Evolutionary conservation across 106 monocot genomes (phyloP), one percentile per base, ranked within the genome.

Genomic region (Amphibolis antarctica): DNA sequence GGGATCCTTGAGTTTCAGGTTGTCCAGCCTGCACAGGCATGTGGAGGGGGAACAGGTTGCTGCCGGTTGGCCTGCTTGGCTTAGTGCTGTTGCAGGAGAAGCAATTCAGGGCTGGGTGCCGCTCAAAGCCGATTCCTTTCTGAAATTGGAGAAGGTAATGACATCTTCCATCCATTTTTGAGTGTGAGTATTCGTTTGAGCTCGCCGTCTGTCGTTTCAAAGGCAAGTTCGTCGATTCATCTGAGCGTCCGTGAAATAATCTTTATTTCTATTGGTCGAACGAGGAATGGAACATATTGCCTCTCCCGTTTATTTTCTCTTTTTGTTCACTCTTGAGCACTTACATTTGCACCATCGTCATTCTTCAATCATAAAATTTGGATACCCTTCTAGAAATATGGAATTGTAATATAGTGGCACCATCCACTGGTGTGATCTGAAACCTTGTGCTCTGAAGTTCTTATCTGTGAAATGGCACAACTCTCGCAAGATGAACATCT

Each of bases 71-170:
- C 92, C 92, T 24, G 49, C 62, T 18, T 92, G 92, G 92, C 84
- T 92, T 24, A 78, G 71, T 45, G 52, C 78, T 12, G 88, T 85
- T 44, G 85, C 92, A 12, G 76, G 78, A 12, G 92, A 88, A 68
- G 92, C 88, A 11, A 78, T 93, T 54, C 82, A 83, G n/a, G 92
- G 92, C 3, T 85, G 84, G 92, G 64, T 88, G 9, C 92, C 92
- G 23, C 88, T 88, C 53, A 82, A 82, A 74, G 75, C 82, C 18
- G 92, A 88, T 49, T 65, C 81, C 54, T 93, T 68, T 67, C 80
- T 88, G 82, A 93, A 82, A 69, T 70, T 93, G 62, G 92, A 93
- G 80, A 93, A 93, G 92, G 92, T 88, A 83, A 80, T 7, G 7
- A 43, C 1, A 42, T 3, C 10, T 47, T 6, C 12, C 0, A n/a